Percentiles rank a stretch among this genome's conserved stretches.
Evolutionary conservation across 495 filamentous ascomycete genomes (phyloP).

Genomic region (Aspergillus ellipticus): DNA sequence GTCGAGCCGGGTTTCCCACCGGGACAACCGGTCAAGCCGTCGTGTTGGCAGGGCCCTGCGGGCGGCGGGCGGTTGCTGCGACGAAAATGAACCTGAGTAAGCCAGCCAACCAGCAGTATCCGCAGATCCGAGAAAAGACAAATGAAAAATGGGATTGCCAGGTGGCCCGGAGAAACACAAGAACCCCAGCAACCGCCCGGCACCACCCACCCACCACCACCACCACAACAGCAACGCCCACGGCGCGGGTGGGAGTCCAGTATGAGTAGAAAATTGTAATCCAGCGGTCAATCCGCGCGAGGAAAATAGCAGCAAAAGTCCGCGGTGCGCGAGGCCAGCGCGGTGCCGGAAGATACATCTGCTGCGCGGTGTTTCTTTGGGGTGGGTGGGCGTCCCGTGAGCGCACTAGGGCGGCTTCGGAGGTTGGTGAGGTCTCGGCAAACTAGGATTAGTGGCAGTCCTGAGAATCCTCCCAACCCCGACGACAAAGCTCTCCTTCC

Average conservation of each 20-base stretch:
- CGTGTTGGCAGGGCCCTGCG: not conserved
- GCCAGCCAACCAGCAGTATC: conserved; percentile 30
- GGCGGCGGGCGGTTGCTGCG: conserved; percentile 25
- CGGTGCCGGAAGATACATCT: not conserved
- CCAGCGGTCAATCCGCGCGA: not conserved
- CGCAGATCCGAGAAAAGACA: conserved; percentile 35
- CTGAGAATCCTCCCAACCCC: conserved; percentile 47
- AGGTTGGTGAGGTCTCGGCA: conserved; percentile 38
- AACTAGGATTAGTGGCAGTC: conserved; percentile 45
- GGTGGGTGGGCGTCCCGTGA: conserved; percentile 22
- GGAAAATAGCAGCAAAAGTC: not conserved
- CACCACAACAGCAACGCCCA: too few species aligned
- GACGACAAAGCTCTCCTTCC: conserved; percentile 56
- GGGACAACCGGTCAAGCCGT: conserved; percentile 1
- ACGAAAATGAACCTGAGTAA: conserved; percentile 39
- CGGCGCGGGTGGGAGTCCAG: too few species aligned
- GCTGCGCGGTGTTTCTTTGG: conserved; percentile 8
- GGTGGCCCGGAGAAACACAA: conserved; percentile 24
- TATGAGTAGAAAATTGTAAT: not conserved
- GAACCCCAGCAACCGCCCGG: not conserved
- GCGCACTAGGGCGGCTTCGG: conserved; percentile 47
- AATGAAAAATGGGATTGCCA: conserved; percentile 34
- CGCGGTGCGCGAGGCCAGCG: not conserved
- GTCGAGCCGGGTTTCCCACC: not conserved
- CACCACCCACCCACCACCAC: not conserved